phyloP scores from a whole-genome alignment of 2,329 filamentous ascomycete species.

The Fusarium sp. region DNA sequence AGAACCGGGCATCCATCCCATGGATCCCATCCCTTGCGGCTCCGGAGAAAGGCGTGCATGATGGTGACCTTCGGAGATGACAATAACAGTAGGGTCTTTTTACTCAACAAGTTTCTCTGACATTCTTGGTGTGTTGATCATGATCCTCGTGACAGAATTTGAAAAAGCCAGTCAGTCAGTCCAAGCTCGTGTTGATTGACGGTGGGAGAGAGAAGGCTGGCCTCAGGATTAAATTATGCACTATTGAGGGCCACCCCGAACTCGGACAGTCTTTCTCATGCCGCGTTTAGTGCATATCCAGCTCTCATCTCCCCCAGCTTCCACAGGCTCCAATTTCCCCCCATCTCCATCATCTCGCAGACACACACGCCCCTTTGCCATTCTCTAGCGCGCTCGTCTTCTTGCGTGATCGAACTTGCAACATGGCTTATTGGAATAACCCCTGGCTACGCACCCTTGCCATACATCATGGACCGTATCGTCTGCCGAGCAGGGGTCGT shows the following conservation, averaged over 20 bases:
- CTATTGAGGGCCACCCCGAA: conserved; percentile 6
- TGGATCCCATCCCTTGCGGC: conserved; percentile 3
- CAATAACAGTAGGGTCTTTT: conserved; percentile 3
- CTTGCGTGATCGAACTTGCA: conserved; percentile 26
- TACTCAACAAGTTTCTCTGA: background rate
- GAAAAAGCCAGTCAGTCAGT: background rate
- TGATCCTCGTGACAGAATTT: conserved; percentile 28
- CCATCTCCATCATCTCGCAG: conserved; percentile 24
- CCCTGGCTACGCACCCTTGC: conserved; percentile 35
- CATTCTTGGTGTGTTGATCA: conserved; percentile 29
- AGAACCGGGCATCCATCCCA: conserved; percentile 19
- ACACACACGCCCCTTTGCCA: conserved; percentile 18
- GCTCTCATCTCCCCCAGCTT: background rate
- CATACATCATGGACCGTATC: background rate
- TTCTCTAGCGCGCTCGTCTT: conserved; percentile 15
- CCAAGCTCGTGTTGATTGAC: conserved; percentile 7
- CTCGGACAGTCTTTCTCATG: background rate
- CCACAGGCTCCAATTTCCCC: conserved; percentile 4
- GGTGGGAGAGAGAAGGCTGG: conserved; percentile 15
- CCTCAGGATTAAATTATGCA: conserved; percentile 27
- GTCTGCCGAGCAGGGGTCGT: conserved; percentile 1
- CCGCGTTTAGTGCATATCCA: conserved; percentile 30
- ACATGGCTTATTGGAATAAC: conserved; percentile 37
- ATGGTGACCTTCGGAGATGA: background rate
- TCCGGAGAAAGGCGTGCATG: conserved; percentile 17